Conservation (phyloP, 257 asterid species). For the Ophiorrhiza pumila region DNA sequence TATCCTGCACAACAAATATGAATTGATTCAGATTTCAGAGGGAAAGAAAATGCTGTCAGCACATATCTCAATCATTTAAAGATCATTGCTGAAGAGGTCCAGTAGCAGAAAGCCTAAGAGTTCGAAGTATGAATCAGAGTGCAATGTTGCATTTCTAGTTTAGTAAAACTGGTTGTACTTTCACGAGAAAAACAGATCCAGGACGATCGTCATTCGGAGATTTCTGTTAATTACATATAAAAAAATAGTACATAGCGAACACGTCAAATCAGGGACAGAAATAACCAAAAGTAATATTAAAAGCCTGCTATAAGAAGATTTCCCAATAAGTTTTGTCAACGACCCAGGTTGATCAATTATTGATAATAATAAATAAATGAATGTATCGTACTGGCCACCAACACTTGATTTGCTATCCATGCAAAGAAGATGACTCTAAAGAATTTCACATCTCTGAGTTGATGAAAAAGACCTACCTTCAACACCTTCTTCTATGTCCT, state of each 20-base stretch:
- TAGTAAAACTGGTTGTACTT: neutral
- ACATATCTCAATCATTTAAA: neutral
- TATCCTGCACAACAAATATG: constrained; percentile 49
- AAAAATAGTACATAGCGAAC: neutral
- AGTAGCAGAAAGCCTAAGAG: neutral
- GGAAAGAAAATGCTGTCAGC: constrained; percentile 2
- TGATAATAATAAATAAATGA: neutral
- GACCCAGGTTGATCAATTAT: neutral
- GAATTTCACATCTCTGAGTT: neutral
- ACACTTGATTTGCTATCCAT: neutral
- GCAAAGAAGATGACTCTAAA: neutral
- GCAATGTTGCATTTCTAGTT: neutral
- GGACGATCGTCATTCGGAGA: neutral
- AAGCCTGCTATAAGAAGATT: neutral
- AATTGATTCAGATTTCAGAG: constrained; percentile 3
- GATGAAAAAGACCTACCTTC: constrained; percentile 47
- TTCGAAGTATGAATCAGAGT: neutral
- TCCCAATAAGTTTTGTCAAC: neutral
- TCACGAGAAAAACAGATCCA: neutral
- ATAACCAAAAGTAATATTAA: neutral
- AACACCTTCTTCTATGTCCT: constrained; percentile 78
- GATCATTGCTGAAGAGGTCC: too few species aligned
- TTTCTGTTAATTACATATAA: neutral
- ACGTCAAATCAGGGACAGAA: neutral
- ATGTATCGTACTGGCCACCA: neutral